Evolutionary conservation across 140 eudicot genomes (phyloP).

Genomic region (Anethum foeniculum): DNA sequence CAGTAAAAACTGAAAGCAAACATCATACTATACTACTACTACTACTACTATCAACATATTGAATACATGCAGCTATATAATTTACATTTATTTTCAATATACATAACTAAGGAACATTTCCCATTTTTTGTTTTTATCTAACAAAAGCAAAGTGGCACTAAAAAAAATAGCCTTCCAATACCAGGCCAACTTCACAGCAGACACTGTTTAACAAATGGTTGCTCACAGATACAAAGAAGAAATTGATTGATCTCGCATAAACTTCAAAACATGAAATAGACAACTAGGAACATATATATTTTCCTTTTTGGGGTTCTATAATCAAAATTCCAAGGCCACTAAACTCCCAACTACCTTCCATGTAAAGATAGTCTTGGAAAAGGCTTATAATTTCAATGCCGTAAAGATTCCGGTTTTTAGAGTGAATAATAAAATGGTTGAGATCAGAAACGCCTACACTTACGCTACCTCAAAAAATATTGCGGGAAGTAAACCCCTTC

Average conservation of each 20-base stretch:
- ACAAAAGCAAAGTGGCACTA: neutral
- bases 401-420: neutral
- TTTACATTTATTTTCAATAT: neutral
- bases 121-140: neutral
- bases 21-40: neutral
- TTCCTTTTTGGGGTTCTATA: neutral
- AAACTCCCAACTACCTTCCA: constrained; percentile 7
- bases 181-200: neutral
- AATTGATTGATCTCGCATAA: neutral
- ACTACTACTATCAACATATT: neutral
- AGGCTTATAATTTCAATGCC: neutral
- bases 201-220: neutral
- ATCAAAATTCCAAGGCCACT: neutral
- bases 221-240: neutral
- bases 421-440: neutral
- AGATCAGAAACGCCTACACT: neutral
- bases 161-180: neutral
- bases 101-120: neutral
- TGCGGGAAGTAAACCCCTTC: neutral
- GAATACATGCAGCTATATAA: neutral
- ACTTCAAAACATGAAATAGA: neutral
- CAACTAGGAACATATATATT: neutral
- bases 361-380: neutral
- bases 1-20: constrained; percentile 4
- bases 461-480: neutral